phyloP scores from a whole-genome alignment of 164 flowering plant species.

The Umbellularia californica region DNA sequence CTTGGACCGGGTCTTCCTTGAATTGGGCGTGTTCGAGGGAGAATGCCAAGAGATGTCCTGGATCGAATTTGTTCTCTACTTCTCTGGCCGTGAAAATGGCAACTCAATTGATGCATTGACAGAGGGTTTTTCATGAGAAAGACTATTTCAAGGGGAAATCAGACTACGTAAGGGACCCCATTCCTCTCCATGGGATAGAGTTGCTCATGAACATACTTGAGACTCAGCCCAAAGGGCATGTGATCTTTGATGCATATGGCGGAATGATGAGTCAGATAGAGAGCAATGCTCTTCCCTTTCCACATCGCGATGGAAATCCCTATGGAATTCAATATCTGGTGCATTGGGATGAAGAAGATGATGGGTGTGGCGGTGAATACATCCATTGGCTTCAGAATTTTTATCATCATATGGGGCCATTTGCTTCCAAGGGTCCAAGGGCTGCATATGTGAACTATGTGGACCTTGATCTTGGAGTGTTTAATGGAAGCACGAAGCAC shows the following conservation, averaged over 20 bases:
- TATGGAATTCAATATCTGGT: conserved; percentile 26
- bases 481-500: background rate
- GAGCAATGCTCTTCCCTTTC: conserved; percentile 18
- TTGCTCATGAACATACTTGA: conserved; percentile 5
- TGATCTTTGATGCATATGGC: conserved; percentile 29
- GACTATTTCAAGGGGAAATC: conserved; percentile 26
- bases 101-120: conserved; percentile 15
- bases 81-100: conserved; percentile 13
- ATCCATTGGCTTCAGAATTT: conserved; percentile 23
- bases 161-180: conserved; percentile 15
- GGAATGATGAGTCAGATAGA: conserved; percentile 20
- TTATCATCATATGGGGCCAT: conserved; percentile 19
- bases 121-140: conserved; percentile 16
- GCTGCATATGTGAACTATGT: conserved; percentile 27
- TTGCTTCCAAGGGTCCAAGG: conserved; percentile 22
- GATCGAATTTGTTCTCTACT: conserved; percentile 25
- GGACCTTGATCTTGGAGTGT: conserved; percentile 31
- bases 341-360: conserved; percentile 20
- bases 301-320: conserved; percentile 26
- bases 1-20: conserved; percentile 16
- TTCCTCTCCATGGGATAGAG: conserved; percentile 15
- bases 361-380: conserved; percentile 2
- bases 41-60: conserved; percentile 26
- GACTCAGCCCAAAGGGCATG: conserved; percentile 21
- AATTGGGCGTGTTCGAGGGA: conserved; percentile 9